These are phyloP conservation scores for Lepraria neglecta DNA, from an alignment of 495 filamentous ascomycete genomes.

Conservation along the genomic window DNA sequence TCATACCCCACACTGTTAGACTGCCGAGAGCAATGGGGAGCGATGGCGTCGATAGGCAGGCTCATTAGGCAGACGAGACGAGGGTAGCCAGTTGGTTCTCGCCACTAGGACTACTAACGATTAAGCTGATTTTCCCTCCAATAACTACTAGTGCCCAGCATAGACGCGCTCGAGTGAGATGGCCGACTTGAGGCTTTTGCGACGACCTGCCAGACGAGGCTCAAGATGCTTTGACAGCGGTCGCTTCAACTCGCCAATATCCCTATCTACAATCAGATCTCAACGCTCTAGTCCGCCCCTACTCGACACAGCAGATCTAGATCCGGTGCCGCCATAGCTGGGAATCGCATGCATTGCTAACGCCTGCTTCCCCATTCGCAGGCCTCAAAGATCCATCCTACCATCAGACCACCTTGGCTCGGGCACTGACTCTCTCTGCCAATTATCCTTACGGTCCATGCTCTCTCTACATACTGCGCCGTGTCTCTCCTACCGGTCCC, in stretches of 20 bases:
- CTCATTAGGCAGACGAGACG: too few relatives aligned
- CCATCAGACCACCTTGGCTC: neutral
- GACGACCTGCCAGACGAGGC: conserved; percentile 16
- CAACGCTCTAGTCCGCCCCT: neutral
- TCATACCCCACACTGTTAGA: conserved; percentile 9
- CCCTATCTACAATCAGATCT: conserved; percentile 15
- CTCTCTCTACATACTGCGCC: conserved; percentile 7
- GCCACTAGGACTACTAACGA: conserved; percentile 3
- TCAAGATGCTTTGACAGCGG: conserved; percentile 20
- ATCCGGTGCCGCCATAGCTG: conserved; percentile 9
- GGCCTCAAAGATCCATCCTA: conserved; percentile 4
- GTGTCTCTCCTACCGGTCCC: neutral
- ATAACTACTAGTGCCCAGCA: conserved; percentile 15
- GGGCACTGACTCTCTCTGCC: conserved; percentile 11
- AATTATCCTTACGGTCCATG: conserved; percentile 4
- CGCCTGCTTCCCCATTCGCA: conserved; percentile 12
- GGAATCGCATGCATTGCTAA: conserved; percentile 15
- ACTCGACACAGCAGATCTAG: conserved; percentile 3
- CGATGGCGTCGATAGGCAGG: too few relatives aligned
- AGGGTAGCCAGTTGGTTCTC: conserved; percentile 3
- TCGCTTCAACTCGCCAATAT: conserved; percentile 10
- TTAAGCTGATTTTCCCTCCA: conserved; percentile 9
- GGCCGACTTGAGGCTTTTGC: conserved; percentile 17
- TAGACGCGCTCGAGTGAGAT: conserved; percentile 23
- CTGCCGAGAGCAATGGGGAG: conserved; percentile 4